Conservation (phyloP, 192 early-diverging fungal genomes). For the Coemansia sp. region DNA sequence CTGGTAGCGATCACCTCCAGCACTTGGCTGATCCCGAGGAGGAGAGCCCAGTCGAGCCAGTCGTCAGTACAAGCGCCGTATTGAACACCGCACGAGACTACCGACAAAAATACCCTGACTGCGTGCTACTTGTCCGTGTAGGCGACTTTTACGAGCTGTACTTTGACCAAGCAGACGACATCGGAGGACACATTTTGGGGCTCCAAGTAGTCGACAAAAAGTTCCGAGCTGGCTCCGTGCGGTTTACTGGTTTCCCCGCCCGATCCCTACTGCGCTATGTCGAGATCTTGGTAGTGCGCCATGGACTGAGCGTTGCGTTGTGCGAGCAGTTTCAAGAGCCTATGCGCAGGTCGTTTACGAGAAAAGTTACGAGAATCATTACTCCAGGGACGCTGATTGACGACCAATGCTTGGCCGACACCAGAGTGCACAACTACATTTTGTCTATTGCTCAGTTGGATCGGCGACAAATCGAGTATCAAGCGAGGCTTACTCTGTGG, state of each 20-base stretch:
- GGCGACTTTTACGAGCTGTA: slow-evolving; percentile 85
- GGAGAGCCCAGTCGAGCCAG: neutral
- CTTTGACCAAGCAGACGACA: slow-evolving; percentile 66
- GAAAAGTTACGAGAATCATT: slow-evolving; percentile 76
- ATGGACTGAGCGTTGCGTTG: slow-evolving; percentile 62
- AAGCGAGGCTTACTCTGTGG: slow-evolving; percentile 3
- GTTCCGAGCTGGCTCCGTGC: slow-evolving; percentile 56
- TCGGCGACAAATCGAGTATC: neutral
- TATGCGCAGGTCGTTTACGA: slow-evolving; percentile 53
- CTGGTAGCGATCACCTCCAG: neutral
- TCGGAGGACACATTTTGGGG: slow-evolving; percentile 63
- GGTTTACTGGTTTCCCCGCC: slow-evolving; percentile 73
- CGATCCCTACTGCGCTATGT: slow-evolving; percentile 64
- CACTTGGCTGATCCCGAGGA: neutral
- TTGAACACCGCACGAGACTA: slow-evolving; percentile 54
- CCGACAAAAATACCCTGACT: slow-evolving; percentile 62
- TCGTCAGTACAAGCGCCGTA: slow-evolving; percentile 35
- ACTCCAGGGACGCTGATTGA: slow-evolving; percentile 87
- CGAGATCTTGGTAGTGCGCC: slow-evolving; percentile 62
- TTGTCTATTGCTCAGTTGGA: slow-evolving; percentile 57
- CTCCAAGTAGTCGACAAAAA: slow-evolving; percentile 70
- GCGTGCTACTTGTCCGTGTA: slow-evolving; percentile 70
- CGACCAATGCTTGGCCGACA: slow-evolving; percentile 61
- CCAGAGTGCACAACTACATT: slow-evolving; percentile 74
- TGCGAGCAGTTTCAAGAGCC: slow-evolving; percentile 66